Conservation (phyloP, 495 filamentous ascomycete species). For the Penicillium goetzii region DNA sequence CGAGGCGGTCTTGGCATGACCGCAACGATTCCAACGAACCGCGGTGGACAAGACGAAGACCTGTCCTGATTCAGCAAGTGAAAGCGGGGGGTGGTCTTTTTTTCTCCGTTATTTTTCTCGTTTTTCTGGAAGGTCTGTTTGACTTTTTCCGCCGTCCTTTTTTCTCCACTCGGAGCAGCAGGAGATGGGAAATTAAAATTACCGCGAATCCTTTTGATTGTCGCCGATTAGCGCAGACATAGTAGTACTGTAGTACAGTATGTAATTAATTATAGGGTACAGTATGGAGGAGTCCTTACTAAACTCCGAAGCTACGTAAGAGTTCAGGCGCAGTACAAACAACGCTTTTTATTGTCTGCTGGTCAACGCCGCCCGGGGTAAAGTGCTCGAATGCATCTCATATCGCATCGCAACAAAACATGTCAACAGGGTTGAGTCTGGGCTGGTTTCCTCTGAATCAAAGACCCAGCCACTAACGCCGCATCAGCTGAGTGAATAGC, state of each 20-base stretch:
- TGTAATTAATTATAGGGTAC: too few species aligned
- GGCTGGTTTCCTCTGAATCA: neutral
- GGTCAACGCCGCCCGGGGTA: constrained; percentile 3
- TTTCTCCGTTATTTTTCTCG: neutral
- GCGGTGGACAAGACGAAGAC: neutral
- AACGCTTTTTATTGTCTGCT: neutral
- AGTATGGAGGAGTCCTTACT: neutral
- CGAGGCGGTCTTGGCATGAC: constrained; percentile 19
- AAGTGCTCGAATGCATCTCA: neutral
- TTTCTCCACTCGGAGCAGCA: neutral
- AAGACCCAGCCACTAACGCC: neutral
- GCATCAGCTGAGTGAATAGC: neutral
- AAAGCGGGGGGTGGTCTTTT: neutral
- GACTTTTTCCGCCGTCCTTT: neutral
- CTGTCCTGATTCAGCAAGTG: neutral
- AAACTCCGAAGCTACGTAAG: constrained; percentile 1
- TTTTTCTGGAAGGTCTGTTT: neutral
- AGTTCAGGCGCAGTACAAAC: constrained; percentile 1
- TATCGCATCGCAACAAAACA: neutral
- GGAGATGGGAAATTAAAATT: constrained; percentile 4
- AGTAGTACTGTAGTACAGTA: neutral
- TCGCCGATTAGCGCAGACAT: neutral
- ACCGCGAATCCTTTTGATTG: neutral
- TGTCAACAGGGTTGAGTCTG: neutral
- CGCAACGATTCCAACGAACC: constrained; percentile 7